phyloP scores from a whole-genome alignment of 2,329 filamentous ascomycete species.

The Phoma sp. region DNA sequence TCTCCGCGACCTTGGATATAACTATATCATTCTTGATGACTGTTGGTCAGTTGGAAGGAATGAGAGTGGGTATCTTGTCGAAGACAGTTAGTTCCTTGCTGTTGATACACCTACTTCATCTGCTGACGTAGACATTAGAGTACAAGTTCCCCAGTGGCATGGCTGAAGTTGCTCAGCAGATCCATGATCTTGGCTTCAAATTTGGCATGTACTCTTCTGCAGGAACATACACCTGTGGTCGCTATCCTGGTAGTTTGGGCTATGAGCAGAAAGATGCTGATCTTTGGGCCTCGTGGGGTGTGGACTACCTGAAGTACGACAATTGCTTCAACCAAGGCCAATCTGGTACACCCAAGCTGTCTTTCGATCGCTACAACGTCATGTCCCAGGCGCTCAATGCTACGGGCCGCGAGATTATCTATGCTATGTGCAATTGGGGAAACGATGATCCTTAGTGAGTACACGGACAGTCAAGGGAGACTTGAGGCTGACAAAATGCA shows the following conservation, averaged over 20 bases:
- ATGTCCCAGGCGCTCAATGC: slow-evolving; percentile 57
- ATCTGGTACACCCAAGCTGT: slow-evolving; percentile 54
- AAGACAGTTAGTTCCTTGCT: slow-evolving; percentile 32
- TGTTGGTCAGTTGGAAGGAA: slow-evolving; percentile 56
- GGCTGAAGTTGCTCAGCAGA: slow-evolving; percentile 52
- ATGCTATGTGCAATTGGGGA: slow-evolving; percentile 60
- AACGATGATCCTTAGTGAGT: slow-evolving; percentile 53
- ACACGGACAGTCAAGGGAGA: too few relatives aligned
- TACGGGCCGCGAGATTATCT: slow-evolving; percentile 54
- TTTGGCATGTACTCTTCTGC: slow-evolving; percentile 62
- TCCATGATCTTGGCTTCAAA: slow-evolving; percentile 57
- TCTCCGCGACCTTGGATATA: slow-evolving; percentile 56
- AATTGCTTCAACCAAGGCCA: slow-evolving; percentile 64
- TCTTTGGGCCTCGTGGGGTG: slow-evolving; percentile 59
- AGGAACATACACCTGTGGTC: slow-evolving; percentile 51
- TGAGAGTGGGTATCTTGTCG: slow-evolving; percentile 51
- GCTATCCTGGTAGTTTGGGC: slow-evolving; percentile 53
- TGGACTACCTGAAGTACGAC: slow-evolving; percentile 58
- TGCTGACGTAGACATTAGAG: slow-evolving; percentile 12
- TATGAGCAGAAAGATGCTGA: slow-evolving; percentile 61
- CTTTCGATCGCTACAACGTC: slow-evolving; percentile 55
- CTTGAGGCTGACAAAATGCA: too few relatives aligned
- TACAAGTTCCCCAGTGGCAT: slow-evolving; percentile 54
- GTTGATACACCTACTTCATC: too few relatives aligned
- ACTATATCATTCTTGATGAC: slow-evolving; percentile 61